phyloP scores from a whole-genome alignment of 2,329 filamentous ascomycete species.

The Monosporascus sp. region DNA sequence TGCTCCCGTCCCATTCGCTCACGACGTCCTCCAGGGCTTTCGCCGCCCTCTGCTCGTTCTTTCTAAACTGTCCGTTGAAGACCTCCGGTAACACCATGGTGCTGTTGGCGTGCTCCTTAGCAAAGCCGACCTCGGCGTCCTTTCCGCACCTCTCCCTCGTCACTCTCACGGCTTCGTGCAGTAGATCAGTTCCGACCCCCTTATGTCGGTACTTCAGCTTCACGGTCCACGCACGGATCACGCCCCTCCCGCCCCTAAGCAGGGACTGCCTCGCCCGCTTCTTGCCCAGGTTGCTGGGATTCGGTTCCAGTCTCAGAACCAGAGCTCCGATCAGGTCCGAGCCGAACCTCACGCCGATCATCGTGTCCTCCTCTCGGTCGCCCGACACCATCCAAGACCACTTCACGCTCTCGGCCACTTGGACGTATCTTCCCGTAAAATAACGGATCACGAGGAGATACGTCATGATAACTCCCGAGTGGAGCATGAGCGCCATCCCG shows the following conservation, averaged over 20 bases:
- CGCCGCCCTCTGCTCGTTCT: constrained; percentile 53
- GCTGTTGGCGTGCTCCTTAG: constrained; percentile 72
- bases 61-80: constrained; percentile 58
- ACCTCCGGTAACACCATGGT: constrained; percentile 54
- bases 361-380: constrained; percentile 44
- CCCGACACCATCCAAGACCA: constrained; percentile 55
- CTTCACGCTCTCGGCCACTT: constrained; percentile 54
- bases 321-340: constrained; percentile 65
- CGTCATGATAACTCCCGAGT: constrained; percentile 57
- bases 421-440: constrained; percentile 56
- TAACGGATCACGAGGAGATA: constrained; percentile 58
- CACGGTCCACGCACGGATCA: constrained; percentile 82
- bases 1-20: constrained; percentile 40
- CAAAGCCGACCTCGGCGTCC: constrained; percentile 65
- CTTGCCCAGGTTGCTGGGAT: constrained; percentile 12
- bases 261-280: constrained; percentile 27
- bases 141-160: constrained; percentile 65
- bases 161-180: constrained; percentile 66
- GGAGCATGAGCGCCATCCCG: constrained; percentile 51
- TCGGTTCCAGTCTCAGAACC: constrained; percentile 59
- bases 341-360: constrained; percentile 64
- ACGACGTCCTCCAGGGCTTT: constrained; percentile 47
- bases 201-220: constrained; percentile 61
- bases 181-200: constrained; percentile 66
- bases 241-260: constrained; percentile 56